Evolutionary conservation across 441 rosid species (phyloP).

Genomic region (Eutrema salsugineum): DNA sequence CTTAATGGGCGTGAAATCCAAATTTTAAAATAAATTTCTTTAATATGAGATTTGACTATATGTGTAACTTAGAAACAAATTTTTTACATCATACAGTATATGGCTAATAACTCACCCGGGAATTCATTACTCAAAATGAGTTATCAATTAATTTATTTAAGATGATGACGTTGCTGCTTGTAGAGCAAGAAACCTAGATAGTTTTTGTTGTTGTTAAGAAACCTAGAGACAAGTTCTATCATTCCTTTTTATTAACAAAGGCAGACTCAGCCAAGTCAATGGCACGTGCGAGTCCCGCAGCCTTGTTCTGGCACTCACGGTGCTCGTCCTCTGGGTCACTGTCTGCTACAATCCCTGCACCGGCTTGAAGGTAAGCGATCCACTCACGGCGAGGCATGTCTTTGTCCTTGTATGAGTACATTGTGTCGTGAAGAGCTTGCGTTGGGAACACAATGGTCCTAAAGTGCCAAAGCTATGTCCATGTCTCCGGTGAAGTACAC

Average conservation of each 20-base stretch:
- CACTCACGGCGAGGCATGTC: constrained; percentile 51
- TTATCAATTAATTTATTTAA: background rate
- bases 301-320: constrained; percentile 68
- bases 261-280: constrained; percentile 80
- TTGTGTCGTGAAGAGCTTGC: constrained; percentile 43
- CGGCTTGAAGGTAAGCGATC: constrained; percentile 81
- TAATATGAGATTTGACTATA: too few relatives aligned
- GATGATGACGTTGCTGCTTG: background rate
- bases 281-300: constrained; percentile 77
- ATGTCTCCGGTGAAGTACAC: constrained; percentile 63
- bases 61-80: background rate
- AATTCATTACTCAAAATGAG: background rate
- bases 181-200: background rate
- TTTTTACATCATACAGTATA: background rate
- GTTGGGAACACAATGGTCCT: constrained; percentile 73
- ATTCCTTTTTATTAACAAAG: constrained; percentile 41
- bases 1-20: too few relatives aligned
- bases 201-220: background rate
- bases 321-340: constrained; percentile 69
- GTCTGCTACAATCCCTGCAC: constrained; percentile 83
- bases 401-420: constrained; percentile 48
- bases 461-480: constrained; percentile 66
- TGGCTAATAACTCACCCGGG: background rate
- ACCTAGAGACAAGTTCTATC: background rate
- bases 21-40: background rate